These are phyloP conservation scores for Crithidia brevicula DNA, from an alignment of 208 protist genomes.

Conservation along the genomic window DNA sequence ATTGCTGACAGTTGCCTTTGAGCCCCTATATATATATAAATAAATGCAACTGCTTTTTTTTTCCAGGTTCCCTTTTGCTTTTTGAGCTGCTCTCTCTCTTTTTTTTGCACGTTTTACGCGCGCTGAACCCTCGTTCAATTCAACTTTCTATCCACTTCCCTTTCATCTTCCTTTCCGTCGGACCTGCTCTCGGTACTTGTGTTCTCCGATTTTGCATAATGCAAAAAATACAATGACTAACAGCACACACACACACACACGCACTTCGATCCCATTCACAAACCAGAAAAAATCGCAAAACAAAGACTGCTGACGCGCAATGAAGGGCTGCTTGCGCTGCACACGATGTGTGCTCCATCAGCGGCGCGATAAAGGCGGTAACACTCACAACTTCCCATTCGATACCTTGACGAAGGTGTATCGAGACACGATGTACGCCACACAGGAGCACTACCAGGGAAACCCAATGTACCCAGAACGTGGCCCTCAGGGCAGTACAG, in stretches of 20 bases:
- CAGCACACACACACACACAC: background rate
- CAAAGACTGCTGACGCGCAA: background rate
- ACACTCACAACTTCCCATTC: slow-evolving; percentile 64
- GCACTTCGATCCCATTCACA: too few species aligned
- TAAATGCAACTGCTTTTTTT: too few species aligned
- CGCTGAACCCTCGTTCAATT: background rate
- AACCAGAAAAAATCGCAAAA: background rate
- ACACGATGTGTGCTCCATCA: slow-evolving; percentile 38
- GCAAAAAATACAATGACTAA: background rate
- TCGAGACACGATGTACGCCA: slow-evolving; percentile 61
- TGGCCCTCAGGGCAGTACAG: background rate
- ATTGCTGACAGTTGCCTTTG: too few species aligned
- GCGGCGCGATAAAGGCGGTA: slow-evolving; percentile 52
- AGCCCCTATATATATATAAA: too few species aligned
- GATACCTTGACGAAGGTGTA: slow-evolving; percentile 80
- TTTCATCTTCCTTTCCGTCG: background rate
- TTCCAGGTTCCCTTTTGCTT: too few species aligned
- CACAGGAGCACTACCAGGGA: slow-evolving; percentile 32
- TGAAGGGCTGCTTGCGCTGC: slow-evolving; percentile 19
- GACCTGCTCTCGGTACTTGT: background rate
- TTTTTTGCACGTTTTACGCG: slow-evolving; percentile 2
- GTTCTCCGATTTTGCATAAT: background rate
- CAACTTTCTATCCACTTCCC: background rate
- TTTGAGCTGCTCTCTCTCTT: background rate
- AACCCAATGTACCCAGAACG: slow-evolving; percentile 49